Conservation (phyloP, 805 yeast species). For the Saccharomycopsis sp. region DNA sequence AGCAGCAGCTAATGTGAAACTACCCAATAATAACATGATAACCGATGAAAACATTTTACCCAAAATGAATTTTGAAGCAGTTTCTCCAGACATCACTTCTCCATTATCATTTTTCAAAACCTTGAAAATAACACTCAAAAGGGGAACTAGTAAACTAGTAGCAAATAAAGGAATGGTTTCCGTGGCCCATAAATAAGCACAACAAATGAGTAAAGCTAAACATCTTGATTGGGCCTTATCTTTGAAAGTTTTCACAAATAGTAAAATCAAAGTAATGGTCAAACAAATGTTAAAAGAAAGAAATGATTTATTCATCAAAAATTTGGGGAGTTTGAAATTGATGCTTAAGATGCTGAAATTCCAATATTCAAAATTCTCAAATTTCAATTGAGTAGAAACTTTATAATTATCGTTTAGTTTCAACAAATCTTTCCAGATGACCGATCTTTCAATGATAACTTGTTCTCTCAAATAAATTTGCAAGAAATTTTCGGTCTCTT, state of each 20-base stretch:
- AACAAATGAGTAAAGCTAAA: constrained; percentile 69
- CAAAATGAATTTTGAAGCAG: constrained; percentile 65
- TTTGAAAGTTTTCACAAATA: constrained; percentile 42
- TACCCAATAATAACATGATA: constrained; percentile 81
- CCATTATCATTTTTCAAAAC: constrained; percentile 44
- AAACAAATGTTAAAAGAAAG: not conserved
- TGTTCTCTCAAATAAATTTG: constrained; percentile 68
- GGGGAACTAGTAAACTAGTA: constrained; percentile 79
- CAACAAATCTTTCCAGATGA: constrained; percentile 56
- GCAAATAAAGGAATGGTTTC: constrained; percentile 89
- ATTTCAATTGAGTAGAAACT: constrained; percentile 1
- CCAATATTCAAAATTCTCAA: not conserved
- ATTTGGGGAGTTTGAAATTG: constrained; percentile 3
- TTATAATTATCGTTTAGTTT: constrained; percentile 1
- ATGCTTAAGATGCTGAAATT: not conserved
- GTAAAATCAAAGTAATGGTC: constrained; percentile 34
- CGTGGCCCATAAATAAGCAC: constrained; percentile 92
- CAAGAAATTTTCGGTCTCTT: constrained; percentile 37
- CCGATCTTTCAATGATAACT: constrained; percentile 94
- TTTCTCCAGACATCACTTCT: constrained; percentile 45
- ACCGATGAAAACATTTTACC: constrained; percentile 93
- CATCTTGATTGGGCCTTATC: constrained; percentile 62
- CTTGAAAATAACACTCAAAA: constrained; percentile 62
- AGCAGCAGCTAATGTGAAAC: constrained; percentile 92
- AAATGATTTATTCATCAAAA: not conserved